These are phyloP conservation scores for Blumeria graminis DNA, from an alignment of 2,329 filamentous ascomycete species.

Conservation along the genomic window DNA sequence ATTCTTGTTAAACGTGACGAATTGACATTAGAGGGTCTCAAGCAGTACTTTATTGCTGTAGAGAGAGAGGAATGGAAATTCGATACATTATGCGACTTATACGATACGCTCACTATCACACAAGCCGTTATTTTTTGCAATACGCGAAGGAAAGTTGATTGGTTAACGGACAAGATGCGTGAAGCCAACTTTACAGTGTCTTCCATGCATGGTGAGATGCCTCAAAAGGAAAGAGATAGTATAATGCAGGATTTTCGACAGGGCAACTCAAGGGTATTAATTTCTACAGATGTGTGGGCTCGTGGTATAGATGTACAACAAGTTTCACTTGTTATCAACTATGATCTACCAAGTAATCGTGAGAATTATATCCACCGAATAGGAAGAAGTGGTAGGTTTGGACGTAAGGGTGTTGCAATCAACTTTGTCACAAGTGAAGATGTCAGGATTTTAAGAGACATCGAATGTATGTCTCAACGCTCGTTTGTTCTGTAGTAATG, in stretches of 20 bases:
- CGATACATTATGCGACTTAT: slow-evolving; percentile 92
- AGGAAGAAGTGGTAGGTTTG: slow-evolving; percentile 82
- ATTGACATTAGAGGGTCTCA: slow-evolving; percentile 85
- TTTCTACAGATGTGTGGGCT: slow-evolving; percentile 94
- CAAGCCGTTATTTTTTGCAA: slow-evolving; percentile 99
- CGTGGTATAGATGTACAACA: slow-evolving; percentile 98
- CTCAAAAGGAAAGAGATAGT: slow-evolving; percentile 88
- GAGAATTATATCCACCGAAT: slow-evolving; percentile 99
- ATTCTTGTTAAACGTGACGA: slow-evolving; percentile 98
- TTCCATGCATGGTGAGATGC: slow-evolving; percentile 98
- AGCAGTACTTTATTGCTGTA: slow-evolving; percentile 98
- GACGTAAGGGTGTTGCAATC: slow-evolving; percentile 95
- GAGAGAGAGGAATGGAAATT: slow-evolving; percentile 99
- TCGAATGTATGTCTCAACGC: slow-evolving; percentile 45
- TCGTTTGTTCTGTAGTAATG: neutral
- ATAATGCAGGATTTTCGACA: slow-evolving; percentile 99
- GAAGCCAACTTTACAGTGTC: slow-evolving; percentile 97
- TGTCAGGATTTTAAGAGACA: slow-evolving; percentile 88
- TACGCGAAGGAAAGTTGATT: slow-evolving; percentile 95
- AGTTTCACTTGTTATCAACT: slow-evolving; percentile 96
- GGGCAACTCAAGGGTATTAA: slow-evolving; percentile 84
- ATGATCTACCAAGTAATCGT: slow-evolving; percentile 91
- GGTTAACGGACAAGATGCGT: slow-evolving; percentile 98
- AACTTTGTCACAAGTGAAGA: slow-evolving; percentile 98
- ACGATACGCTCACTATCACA: slow-evolving; percentile 95